phyloP scores from a whole-genome alignment of 176 grass and related monocot genomes.

The Pharus latifolius region DNA sequence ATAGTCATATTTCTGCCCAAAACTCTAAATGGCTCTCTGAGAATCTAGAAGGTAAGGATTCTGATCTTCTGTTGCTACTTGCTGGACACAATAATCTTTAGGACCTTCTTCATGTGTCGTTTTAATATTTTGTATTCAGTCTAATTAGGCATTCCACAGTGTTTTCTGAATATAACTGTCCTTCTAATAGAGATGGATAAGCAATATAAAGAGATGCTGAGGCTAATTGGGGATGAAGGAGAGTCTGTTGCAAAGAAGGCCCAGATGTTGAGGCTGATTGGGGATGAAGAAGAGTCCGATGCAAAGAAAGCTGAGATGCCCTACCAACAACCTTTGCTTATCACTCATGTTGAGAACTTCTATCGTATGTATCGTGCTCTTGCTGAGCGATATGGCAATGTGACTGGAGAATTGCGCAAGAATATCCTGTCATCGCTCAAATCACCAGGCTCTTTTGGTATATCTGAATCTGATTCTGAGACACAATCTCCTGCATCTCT shows the following conservation, averaged over 20 bases:
- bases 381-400: constrained; percentile 61
- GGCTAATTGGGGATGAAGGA: constrained; percentile 49
- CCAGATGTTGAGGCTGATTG: constrained; percentile 38
- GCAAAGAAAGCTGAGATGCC: constrained; percentile 65
- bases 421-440: constrained; percentile 62
- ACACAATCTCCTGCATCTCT: constrained; percentile 30
- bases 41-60: constrained; percentile 59
- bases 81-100: not conserved
- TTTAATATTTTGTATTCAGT: not conserved
- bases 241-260: constrained; percentile 77
- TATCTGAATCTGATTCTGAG: constrained; percentile 61
- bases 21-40: constrained; percentile 75
- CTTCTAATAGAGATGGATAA: constrained; percentile 70
- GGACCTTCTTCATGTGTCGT: not conserved
- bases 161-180: constrained; percentile 15
- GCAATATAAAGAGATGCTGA: constrained; percentile 67
- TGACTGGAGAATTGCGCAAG: constrained; percentile 71
- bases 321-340: constrained; percentile 46
- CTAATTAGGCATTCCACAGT: not conserved
- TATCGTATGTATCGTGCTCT: constrained; percentile 63
- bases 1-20: constrained; percentile 67
- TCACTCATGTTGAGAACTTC: constrained; percentile 54
- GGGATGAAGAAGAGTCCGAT: constrained; percentile 63
- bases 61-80: not conserved
- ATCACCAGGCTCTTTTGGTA: constrained; percentile 34